Evolutionary conservation across 345 rosid species (phyloP).

Genomic region (Eucalyptus dawsonii): DNA sequence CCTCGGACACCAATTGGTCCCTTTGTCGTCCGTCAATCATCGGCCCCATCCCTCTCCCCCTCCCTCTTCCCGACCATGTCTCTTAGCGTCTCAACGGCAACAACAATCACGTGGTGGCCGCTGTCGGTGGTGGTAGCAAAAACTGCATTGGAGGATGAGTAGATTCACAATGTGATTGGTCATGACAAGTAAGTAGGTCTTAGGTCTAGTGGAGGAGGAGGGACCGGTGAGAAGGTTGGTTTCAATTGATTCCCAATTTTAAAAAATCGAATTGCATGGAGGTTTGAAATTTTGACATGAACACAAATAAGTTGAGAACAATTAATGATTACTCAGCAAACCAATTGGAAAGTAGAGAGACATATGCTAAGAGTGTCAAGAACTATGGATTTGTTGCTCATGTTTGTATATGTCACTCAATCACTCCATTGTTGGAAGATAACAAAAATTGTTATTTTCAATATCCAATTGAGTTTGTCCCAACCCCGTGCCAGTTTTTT

Average conservation of each 20-base stretch:
- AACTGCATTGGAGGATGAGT: not conserved
- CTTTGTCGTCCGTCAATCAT: not conserved
- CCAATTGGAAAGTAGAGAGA: accelerated
- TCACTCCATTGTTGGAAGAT: not conserved
- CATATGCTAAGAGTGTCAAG: no score
- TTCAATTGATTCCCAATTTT: not conserved
- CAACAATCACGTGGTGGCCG: not conserved
- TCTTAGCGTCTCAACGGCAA: not conserved
- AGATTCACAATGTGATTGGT: not conserved
- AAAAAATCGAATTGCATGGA: no score
- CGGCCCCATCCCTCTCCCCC: not conserved
- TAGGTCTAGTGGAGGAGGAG: not conserved
- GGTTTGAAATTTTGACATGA: no score
- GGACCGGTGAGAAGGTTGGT: not conserved
- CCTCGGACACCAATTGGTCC: not conserved
- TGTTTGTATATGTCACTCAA: no score
- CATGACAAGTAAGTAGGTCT: not conserved
- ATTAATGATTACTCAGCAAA: no score
- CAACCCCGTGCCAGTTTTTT: not conserved
- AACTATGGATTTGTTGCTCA: no score
- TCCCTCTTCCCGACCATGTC: not conserved
- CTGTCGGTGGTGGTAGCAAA: no score
- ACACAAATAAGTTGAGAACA: no score
- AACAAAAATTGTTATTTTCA: no score
- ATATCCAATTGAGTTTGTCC: not conserved